Base-by-base conservation (phyloP, 2,329 filamentous ascomycete genomes). In the Balansia obtecta region DNA sequence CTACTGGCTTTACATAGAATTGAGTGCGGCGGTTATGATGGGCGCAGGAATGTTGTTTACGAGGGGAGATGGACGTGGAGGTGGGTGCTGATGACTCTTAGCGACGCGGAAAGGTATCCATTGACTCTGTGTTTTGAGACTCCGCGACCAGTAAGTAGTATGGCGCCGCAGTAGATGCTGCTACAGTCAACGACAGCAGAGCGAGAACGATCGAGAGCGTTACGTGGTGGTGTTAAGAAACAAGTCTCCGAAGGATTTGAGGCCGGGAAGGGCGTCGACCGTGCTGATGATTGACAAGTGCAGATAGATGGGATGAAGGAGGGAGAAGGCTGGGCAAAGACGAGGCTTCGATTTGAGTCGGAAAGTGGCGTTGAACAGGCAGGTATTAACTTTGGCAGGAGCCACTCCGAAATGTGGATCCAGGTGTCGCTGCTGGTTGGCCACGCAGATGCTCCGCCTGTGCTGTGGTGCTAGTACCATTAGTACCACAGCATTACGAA, bases 341-440 rank as follows among this genome's bases (percentile, higher is more conserved):
- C 27, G 27, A 27, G 27, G 27, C 27, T 48, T 45, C 20, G n/a
- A 15, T 49, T 46, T 6, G 30, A 46, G 30, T 15, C 32, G 37
- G 37, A 48, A 49, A 52, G 50, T 49, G 46, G 50, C 46, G 46
- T 45, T 22, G 41, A 15, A 15, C 48, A 33, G 46, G 46, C 37
- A 22, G 22, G 34, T 15, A 12, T 37, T 37, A 12, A 15, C 30
- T 4, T 10, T 33, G 13, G 45, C 45, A 27, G 20, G n/a, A 33
- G 20, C 27, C 6, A 39, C 33, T 47, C 20, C n/a, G 13, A 22
- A 40, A 18, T 22, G 39, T 41, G n/a, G 39, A 20, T 41, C 10
- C n/a, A 18, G 10, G 11, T 5, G 39, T 20, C 8, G 16, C 40
- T 11, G 40, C 16, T 42, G 40, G 22, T 42, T 42, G 40, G 40